Evolutionary conservation across 2,329 filamentous ascomycete genomes (phyloP), one percentile per base, ranked within the genome.

Genomic region (Metarhizium anisopliae): DNA sequence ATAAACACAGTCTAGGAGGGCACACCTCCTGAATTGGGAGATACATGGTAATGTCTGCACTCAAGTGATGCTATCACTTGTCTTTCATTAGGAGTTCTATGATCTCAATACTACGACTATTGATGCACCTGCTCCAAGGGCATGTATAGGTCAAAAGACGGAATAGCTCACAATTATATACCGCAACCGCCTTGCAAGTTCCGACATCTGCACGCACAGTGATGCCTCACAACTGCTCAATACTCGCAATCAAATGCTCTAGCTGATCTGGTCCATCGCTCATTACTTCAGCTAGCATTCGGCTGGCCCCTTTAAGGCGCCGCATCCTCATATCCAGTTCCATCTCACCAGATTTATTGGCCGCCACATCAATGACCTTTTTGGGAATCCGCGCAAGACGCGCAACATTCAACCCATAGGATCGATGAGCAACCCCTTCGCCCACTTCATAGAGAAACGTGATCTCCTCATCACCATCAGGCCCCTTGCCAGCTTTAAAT

Each of bases 401-500:
- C 14, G 94, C 94, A 25, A 97, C 94, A 69, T 97, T 97, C 56
- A 99, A 68, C 1, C 95, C 94, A 68, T 99, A 99, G 18, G 89
- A 95, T 5, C 94, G 82, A 76, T 97, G 92, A 8, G 94, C 93
- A 11, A 95, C 89, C 11, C 94, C 94, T 60, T 94, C 89, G 1
- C 83, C 87, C 2, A 96, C 87, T 68, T 96, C 90, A 67, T 99
- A 99, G 51, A 99, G 71, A 66, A 99, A 99, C 0, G 94, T 96
- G 47, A 99, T 87, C 50, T 95, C 86, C 60, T 90, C 83, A 38
- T 89, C 84, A 0, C 76, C 81, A 2, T 75, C 74, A 0, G 61
- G 62, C 6, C 66, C 68, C 5, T 62, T 67, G 10, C 71, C 70
- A 2, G 65, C 67, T 3, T 81, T 84, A 71, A 99, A 99, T 53